Conservation (phyloP, 495 filamentous ascomycete genomes). For the Lophiostoma macrostomum region DNA sequence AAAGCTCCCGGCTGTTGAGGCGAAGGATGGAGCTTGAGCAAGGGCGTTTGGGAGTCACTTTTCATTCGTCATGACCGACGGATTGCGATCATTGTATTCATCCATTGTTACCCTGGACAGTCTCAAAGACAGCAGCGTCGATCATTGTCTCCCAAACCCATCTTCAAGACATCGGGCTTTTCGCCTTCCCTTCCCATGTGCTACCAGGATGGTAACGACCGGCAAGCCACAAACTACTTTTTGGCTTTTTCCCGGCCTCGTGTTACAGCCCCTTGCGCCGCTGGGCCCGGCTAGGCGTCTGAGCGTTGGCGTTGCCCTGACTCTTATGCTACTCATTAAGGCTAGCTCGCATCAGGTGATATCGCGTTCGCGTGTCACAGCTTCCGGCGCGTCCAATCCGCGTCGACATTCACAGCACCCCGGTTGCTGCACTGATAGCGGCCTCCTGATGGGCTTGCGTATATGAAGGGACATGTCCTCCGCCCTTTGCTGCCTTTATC, state of each 20-base stretch:
- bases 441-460: conserved; percentile 15
- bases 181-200: conserved; percentile 1
- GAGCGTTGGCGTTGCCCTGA: conserved; percentile 11
- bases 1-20: conserved; percentile 3
- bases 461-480: conserved; percentile 13
- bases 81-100: neutral
- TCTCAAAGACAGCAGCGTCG: no score
- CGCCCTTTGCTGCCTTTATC: conserved; percentile 6
- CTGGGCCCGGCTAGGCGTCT: neutral
- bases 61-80: neutral
- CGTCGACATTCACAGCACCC: conserved; percentile 10
- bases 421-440: conserved; percentile 24
- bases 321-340: conserved; percentile 11
- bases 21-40: conserved; percentile 20
- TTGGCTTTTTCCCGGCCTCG: conserved; percentile 9
- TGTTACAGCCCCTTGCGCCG: conserved; percentile 27
- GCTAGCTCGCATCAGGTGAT: conserved; percentile 23
- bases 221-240: conserved; percentile 19
- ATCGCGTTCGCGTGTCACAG: conserved; percentile 15
- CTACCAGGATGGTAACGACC: neutral
- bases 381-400: conserved; percentile 20
- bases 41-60: conserved; percentile 1
- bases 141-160: no score
- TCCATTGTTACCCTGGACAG: no score
- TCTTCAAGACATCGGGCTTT: no score